Evolutionary conservation across 2,329 filamentous ascomycete species (phyloP), one percentile per base, ranked within the genome.

Genomic region (Lasiodiplodia sp.): DNA sequence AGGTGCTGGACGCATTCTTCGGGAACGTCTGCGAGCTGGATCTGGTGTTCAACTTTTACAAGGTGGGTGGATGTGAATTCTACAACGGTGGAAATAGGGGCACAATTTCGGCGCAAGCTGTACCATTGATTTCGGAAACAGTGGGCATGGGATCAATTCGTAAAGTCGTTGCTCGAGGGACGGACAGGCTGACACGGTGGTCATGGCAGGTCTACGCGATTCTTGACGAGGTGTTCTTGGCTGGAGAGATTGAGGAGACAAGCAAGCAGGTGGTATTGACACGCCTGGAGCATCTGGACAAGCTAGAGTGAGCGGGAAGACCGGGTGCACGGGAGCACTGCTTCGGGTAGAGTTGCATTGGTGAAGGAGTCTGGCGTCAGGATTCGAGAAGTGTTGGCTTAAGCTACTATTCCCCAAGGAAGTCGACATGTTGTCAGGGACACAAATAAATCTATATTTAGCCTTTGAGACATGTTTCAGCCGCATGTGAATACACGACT

Each of bases 21-120:
- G 96, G 96, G 73, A 99, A 99, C 80, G 96, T 99, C 69, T 99
- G 96, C 84, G 96, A 99, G 85, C 86, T 99, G 79, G 96, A 99
- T 83, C 84, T 99, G 79, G 88, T 90, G 21, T 90, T 91, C 77
- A 91, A 91, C 73, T 91, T 91, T 72, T 91, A 90, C 79, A 91
- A 91, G 84, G 87, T 88, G 71, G 28, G 84, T 77, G 25, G 31
- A 31, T 1, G 11, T 21, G n/a, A 37, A 6, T 25, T 40, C 23
- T n/a, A 47, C 37, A 34, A 11, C 25, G 21, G 16, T 18, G 18
- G 18, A 12, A 47, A 23, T 21, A 37, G 31, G 47, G 23, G 51
- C 2, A 2, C 18, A 34, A 55, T 21, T n/a, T 3, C 8, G 14
- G 8, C 8, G 49, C 21, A 16, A 66, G 49, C 10, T 11, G 14